Evolutionary conservation across 495 filamentous ascomycete species (phyloP), one percentile per base, ranked within the genome.

Genomic region (Pyronema omphalodes): DNA sequence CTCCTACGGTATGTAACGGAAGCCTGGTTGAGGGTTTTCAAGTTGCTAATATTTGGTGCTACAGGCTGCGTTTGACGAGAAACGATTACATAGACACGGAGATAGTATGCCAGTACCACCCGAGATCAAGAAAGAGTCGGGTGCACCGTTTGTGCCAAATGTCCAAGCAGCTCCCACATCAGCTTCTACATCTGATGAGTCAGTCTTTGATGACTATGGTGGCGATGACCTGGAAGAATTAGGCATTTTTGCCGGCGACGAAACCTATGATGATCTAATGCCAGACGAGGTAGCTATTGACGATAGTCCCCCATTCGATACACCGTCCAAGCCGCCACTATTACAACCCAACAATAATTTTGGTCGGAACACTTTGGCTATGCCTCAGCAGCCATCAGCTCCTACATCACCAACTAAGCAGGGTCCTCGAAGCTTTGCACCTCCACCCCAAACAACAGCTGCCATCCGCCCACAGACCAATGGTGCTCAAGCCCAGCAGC

Each of bases 171-270:
- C 23, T 29, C 23, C 23, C 5, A 29, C 23, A 29, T 29, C 23
- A 29, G 23, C 23, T 35, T 3, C 29, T 35, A 17, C 17, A 35
- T 50, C 50, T 52, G 17, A 17, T 4, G 50, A 40, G 18, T 37
- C 52, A 54, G 23, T 29, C 23, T 54, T 56, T 29, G 62, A 65
- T 37, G 62, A 65, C 44, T 65, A 65, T 43, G 62, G 62, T 55
- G 62, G 62, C 52, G 62, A 65, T 40, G 62, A 65, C 41, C 62
- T 61, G 11, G 62, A 65, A 53, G 58, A 65, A 49, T 40, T 59
- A 11, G 61, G 61, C 37, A 59, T 61, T 44, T 65, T 65, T 59
- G 62, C 44, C 4, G 57, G 36, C 6, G 60, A 55, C 3, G 56
- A 52, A 7, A 51, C 54, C n/a, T 54, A 58, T 55, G 62, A 64